Evolutionary conservation across 164 flowering plant genomes (phyloP).

Genomic region (Dillenia turbinata): DNA sequence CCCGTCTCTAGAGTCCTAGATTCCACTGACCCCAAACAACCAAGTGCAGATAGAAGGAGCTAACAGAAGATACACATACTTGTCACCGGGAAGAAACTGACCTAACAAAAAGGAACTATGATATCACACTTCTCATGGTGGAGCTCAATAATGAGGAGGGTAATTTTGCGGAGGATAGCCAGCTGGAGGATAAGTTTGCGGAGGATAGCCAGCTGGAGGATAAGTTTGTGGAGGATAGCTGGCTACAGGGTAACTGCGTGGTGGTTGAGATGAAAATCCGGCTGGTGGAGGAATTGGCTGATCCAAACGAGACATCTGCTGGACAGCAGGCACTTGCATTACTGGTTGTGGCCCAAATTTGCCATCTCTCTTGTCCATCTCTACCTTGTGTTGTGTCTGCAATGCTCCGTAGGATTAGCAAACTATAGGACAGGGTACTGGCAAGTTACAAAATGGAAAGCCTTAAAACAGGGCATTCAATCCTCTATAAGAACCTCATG

Average conservation of each 20-base stretch:
- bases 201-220: constrained; percentile 26
- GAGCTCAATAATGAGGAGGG: constrained; percentile 9
- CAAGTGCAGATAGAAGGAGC: not conserved
- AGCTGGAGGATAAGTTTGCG: constrained; percentile 20
- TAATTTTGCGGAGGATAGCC: constrained; percentile 6
- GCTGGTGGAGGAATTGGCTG: constrained; percentile 42
- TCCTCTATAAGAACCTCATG: too few species aligned
- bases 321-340: constrained; percentile 54
- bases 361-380: constrained; percentile 67
- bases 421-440: too few species aligned
- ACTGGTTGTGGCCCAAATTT: constrained; percentile 31
- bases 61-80: not conserved
- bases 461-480: too few species aligned
- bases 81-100: not conserved
- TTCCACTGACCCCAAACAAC: not conserved
- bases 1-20: not conserved
- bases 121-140: not conserved
- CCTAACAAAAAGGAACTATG: not conserved
- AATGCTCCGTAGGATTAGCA: constrained; percentile 4
- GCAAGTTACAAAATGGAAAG: too few species aligned
- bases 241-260: constrained; percentile 31
- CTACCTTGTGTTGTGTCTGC: constrained; percentile 73
- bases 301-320: constrained; percentile 64
- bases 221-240: constrained; percentile 24
- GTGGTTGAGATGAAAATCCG: constrained; percentile 39